Conservation (phyloP, 306 rosid genomes). For the Fagus crenata region DNA sequence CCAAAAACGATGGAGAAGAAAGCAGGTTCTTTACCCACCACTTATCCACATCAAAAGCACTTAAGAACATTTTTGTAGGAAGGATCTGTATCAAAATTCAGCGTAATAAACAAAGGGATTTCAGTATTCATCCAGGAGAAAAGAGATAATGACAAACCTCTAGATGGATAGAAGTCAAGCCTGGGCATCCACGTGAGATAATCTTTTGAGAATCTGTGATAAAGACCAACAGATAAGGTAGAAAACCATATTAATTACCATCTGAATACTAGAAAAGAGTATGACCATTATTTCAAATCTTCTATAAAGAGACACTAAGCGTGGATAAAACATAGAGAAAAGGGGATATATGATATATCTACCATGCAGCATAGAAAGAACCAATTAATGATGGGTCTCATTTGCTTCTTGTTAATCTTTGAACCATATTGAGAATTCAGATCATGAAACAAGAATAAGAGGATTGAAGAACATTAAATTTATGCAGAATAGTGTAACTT, state of each 20-base stretch:
- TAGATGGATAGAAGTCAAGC: slow-evolving; percentile 71
- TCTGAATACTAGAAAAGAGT: not conserved
- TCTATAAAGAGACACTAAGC: not conserved
- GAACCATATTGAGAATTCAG: slow-evolving; percentile 4
- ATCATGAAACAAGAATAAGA: slow-evolving; percentile 21
- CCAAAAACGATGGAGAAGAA: not conserved
- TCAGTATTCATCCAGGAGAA: slow-evolving; percentile 8
- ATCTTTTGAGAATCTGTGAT: slow-evolving; percentile 70
- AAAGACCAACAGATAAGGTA: slow-evolving; percentile 7
- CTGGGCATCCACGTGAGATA: slow-evolving; percentile 83
- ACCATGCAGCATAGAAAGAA: slow-evolving; percentile 15
- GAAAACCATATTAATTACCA: slow-evolving; percentile 15
- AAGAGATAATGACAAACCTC: slow-evolving; percentile 54
- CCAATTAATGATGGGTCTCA: slow-evolving; percentile 21
- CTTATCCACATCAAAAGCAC: not conserved
- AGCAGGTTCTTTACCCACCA: not conserved
- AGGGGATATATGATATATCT: not conserved
- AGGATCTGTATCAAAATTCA: not conserved
- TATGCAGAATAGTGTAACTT: slow-evolving; percentile 21
- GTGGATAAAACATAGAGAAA: not conserved
- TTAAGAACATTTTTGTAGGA: not conserved
- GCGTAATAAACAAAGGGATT: not conserved
- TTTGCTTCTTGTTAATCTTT: slow-evolving; percentile 14
- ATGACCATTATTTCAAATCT: not conserved
- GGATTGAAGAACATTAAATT: slow-evolving; percentile 14